Evolutionary conservation across 768 basidiomycete species (phyloP), one percentile per base, ranked within the genome.

Genomic region (Pleurotus pulmonarius): DNA sequence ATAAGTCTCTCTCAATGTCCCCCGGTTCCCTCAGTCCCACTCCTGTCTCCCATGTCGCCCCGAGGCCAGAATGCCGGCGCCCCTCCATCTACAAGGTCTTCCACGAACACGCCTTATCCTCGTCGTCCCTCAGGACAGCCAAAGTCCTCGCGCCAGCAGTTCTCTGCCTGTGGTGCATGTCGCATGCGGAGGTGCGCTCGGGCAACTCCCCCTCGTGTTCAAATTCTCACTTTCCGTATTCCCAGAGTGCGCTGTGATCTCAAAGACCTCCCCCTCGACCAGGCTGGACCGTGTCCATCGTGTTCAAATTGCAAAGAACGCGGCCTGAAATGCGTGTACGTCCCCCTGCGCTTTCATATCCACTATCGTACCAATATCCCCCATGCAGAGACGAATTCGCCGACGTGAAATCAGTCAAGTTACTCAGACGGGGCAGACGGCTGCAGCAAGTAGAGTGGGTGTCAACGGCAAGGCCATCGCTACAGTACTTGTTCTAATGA

Each of bases 141-240:
- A 55, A 91, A 91, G 67, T 89, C 90, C 25, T 80, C 85, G 2
- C 75, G 90, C 59, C 87, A 90, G 63, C 91, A 96, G 63, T 92
- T 92, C 71, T 90, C 89, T n/a, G 94, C 94, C 6, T 96, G 94
- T 67, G 92, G 92, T 56, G 92, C 92, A 26, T 97, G 94, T 70
- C 85, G 92, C 58, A 91, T 91, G 85, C 73, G 94, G 68, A 83
- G 94, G 87, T 88, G 52, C 39, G 72, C 61, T 18, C 56, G 48
- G 44, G 13, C 45, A 34, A 11, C 40, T n/a, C 24, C 38, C 46
- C 48, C 56, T 63, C 53, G 46, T 65, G 46, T 56, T 53, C 29
- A 11, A 34, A 11, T 11, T 11, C 29, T 34, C 8, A 34, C 29
- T 34, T 29, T 34, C 29, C 11, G 29, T 9, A 34, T 11, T 34